These are phyloP conservation scores for Fusarium humuli DNA, from an alignment of 2,329 filamentous ascomycete species.

Conservation along the genomic window DNA sequence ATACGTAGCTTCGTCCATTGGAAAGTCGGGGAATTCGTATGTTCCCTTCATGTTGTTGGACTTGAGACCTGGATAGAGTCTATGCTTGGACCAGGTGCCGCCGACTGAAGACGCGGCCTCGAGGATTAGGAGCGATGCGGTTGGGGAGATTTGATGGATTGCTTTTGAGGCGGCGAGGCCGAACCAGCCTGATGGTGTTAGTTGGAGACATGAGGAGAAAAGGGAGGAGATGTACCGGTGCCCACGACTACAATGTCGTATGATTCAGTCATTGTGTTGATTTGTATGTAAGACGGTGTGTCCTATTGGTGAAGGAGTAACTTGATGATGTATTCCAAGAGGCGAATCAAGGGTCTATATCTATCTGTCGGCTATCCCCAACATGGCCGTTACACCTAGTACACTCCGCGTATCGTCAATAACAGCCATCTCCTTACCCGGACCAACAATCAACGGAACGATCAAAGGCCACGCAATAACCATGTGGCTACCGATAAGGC, in stretches of 20 bases:
- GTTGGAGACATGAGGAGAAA: accelerated
- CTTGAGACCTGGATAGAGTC: constrained; percentile 70
- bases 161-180: constrained; percentile 66
- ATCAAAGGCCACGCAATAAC: background rate
- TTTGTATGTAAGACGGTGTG: background rate
- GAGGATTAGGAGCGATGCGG: constrained; percentile 59
- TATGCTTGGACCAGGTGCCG: constrained; percentile 69
- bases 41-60: constrained; percentile 73
- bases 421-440: background rate
- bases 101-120: constrained; percentile 65
- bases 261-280: constrained; percentile 15
- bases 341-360: constrained; percentile 22
- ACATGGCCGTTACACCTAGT: background rate
- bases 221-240: constrained; percentile 24
- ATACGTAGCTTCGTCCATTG: constrained; percentile 64
- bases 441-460: background rate
- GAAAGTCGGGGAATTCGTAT: constrained; percentile 73
- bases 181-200: constrained; percentile 55
- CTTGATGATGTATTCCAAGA: background rate
- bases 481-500: constrained; percentile 5
- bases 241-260: constrained; percentile 45
- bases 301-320: background rate
- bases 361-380: constrained; percentile 1
- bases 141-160: constrained; percentile 62
- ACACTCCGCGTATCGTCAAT: background rate